Evolutionary conservation across 805 yeast species (phyloP).

Genomic region (Cyberlindnera subsufficiens): DNA sequence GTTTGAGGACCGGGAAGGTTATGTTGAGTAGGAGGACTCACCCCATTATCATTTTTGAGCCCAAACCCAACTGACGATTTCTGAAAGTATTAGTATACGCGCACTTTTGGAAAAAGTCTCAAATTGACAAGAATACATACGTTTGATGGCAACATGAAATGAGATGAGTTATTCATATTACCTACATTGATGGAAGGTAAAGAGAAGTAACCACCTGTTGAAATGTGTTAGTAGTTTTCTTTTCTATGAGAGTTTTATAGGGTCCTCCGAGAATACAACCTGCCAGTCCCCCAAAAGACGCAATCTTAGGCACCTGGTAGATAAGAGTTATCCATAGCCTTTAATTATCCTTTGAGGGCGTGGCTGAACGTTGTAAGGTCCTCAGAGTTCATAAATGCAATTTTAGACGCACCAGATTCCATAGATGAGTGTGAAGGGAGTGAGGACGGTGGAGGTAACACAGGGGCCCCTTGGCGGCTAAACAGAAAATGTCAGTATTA

Average conservation of each 20-base stretch:
- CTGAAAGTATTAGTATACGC: constrained; percentile 6
- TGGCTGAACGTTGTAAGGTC: too few relatives aligned
- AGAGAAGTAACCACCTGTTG: constrained; percentile 15
- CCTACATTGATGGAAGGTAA: constrained; percentile 20
- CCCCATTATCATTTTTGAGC: constrained; percentile 5
- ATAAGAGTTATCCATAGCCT: too few relatives aligned
- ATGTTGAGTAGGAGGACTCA: constrained; percentile 2
- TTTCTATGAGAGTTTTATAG: not conserved
- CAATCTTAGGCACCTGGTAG: too few relatives aligned
- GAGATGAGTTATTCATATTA: constrained; percentile 10
- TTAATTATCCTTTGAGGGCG: too few relatives aligned
- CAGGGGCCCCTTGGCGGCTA: constrained; percentile 54
- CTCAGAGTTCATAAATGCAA: not conserved
- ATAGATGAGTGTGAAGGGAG: constrained; percentile 18
- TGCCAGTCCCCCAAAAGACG: too few relatives aligned
- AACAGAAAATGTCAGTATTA: not conserved
- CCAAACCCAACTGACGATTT: constrained; percentile 5
- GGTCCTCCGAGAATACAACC: not conserved
- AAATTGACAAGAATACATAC: constrained; percentile 1
- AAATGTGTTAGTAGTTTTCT: constrained; percentile 11
- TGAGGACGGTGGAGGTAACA: constrained; percentile 51
- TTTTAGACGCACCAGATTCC: constrained; percentile 20
- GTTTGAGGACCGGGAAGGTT: constrained; percentile 13
- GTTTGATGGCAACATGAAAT: constrained; percentile 15
- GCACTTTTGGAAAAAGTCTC: too few relatives aligned